These are phyloP conservation scores for Colletotrichum zoysiae DNA, from an alignment of 2,329 filamentous ascomycete species.

Conservation along the genomic window DNA sequence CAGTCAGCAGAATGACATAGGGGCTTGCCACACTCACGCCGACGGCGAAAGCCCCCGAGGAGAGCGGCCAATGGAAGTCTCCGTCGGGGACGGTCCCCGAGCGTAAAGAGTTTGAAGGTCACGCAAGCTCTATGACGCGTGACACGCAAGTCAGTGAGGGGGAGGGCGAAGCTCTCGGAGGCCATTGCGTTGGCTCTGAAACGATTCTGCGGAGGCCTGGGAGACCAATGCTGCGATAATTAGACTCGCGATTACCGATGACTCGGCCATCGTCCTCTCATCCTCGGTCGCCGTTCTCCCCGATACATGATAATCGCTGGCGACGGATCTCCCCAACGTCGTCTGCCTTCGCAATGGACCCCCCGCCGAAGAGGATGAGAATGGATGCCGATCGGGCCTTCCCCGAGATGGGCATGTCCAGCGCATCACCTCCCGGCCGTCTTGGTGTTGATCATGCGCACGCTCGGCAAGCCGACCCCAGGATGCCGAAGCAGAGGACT, in stretches of 20 bases:
- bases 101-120: background rate
- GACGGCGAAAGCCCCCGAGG: background rate
- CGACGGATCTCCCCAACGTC: slow-evolving; percentile 10
- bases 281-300: slow-evolving; percentile 30
- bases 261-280: slow-evolving; percentile 4
- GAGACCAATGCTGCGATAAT: slow-evolving; percentile 33
- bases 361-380: slow-evolving; percentile 40
- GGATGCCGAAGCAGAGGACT: slow-evolving; percentile 33
- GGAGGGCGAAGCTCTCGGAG: slow-evolving; percentile 3
- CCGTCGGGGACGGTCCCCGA: slow-evolving; percentile 32
- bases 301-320: slow-evolving; percentile 33
- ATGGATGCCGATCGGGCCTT: slow-evolving; percentile 38
- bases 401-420: slow-evolving; percentile 36
- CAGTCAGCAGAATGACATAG: background rate
- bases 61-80: background rate
- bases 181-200: slow-evolving; percentile 38
- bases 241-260: slow-evolving; percentile 29
- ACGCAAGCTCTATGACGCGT: slow-evolving; percentile 28
- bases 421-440: slow-evolving; percentile 27
- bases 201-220: slow-evolving; percentile 26
- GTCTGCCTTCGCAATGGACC: slow-evolving; percentile 34
- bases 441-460: slow-evolving; percentile 25
- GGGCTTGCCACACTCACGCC: background rate
- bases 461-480: slow-evolving; percentile 31
- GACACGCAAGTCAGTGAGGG: slow-evolving; percentile 13